These are phyloP conservation scores for Solanum neorickii DNA, from an alignment of 257 asterid genomes.

Conservation along the genomic window DNA sequence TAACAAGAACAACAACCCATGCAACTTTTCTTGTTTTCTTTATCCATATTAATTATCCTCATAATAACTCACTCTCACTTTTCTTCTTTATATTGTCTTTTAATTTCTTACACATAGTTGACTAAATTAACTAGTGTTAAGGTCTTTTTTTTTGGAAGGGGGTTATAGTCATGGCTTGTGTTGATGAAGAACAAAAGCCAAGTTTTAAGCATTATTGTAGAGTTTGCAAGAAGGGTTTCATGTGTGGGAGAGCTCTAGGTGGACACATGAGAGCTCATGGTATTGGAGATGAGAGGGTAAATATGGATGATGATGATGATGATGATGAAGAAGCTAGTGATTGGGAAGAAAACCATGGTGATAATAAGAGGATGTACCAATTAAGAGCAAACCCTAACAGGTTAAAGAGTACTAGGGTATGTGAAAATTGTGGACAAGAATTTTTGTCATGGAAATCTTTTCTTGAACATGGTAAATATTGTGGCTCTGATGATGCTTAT, in stretches of 20 bases:
- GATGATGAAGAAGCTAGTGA: slow-evolving; percentile 53
- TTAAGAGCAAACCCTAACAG: slow-evolving; percentile 81
- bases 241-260: slow-evolving; percentile 93
- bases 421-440: slow-evolving; percentile 91
- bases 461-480: slow-evolving; percentile 78
- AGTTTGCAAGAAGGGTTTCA: slow-evolving; percentile 88
- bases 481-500: slow-evolving; percentile 50
- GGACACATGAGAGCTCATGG: slow-evolving; percentile 99
- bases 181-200: slow-evolving; percentile 42
- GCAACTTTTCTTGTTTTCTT: not conserved
- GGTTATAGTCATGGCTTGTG: slow-evolving; percentile 20
- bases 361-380: slow-evolving; percentile 58
- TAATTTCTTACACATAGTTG: not conserved
- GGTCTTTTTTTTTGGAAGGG: not conserved
- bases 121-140: not conserved
- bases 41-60: not conserved
- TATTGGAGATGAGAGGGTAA: slow-evolving; percentile 49
- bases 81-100: not conserved
- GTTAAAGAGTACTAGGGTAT: slow-evolving; percentile 52
- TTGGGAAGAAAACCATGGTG: slow-evolving; percentile 58
- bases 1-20: slow-evolving; percentile 27
- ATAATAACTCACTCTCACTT: not conserved
- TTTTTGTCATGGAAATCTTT: slow-evolving; percentile 85
- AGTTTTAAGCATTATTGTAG: slow-evolving; percentile 67
- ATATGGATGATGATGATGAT: slow-evolving; percentile 55